Evolutionary conservation across 306 rosid species (phyloP).

Genomic region (Leucaena leucocephala): DNA sequence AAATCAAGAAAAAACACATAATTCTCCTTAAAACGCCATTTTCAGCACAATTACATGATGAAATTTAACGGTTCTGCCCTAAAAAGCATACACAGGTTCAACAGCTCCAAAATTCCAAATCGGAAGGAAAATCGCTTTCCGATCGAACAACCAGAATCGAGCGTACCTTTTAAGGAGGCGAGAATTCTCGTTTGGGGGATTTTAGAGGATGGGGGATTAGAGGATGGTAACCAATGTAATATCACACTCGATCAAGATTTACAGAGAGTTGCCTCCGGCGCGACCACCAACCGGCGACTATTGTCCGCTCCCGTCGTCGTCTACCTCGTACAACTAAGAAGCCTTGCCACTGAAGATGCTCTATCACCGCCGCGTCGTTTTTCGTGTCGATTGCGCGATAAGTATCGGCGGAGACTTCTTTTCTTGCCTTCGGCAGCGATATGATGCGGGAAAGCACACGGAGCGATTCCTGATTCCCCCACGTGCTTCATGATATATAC

Average conservation of each 20-base stretch:
- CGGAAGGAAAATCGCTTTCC: conserved; percentile 10
- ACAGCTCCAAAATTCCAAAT: conserved; percentile 29
- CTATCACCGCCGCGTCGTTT: conserved; percentile 33
- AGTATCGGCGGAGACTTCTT: not conserved
- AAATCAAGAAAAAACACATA: conserved; percentile 11
- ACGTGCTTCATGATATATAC: not conserved
- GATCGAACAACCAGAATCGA: conserved; percentile 1
- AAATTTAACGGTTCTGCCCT: not conserved
- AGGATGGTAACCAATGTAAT: conserved; percentile 22
- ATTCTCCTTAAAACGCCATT: conserved; percentile 19
- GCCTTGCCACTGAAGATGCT: conserved; percentile 17
- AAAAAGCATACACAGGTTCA: not conserved
- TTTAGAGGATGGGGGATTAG: conserved; percentile 10
- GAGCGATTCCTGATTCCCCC: not conserved
- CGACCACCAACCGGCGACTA: conserved; percentile 28
- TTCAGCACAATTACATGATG: not conserved
- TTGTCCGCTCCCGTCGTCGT: conserved; percentile 39
- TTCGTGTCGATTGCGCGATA: conserved; percentile 15
- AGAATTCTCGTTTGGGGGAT: conserved; percentile 22
- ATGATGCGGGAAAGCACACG: not conserved
- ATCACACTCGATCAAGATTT: not conserved
- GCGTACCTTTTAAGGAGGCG: conserved; percentile 31
- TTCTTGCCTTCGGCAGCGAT: not conserved
- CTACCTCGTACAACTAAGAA: conserved; percentile 1
- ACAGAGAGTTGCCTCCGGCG: conserved; percentile 27